These are phyloP conservation scores for Plantago lanceolata DNA, from an alignment of 305 asterid species.

Conservation along the genomic window DNA sequence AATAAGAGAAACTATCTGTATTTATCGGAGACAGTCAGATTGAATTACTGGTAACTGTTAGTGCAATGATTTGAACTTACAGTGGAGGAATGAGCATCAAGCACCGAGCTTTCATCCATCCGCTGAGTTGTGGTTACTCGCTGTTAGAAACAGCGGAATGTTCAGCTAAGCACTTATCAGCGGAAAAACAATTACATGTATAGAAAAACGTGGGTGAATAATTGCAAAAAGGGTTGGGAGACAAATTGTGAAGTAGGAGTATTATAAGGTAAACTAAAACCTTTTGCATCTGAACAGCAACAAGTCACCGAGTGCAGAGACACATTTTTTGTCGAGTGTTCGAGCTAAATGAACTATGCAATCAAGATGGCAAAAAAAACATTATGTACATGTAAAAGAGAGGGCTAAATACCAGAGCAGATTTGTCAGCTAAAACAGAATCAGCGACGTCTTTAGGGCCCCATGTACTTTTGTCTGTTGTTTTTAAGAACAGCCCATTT, in stretches of 20 bases:
- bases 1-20: conserved; percentile 15
- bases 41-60: conserved; percentile 1
- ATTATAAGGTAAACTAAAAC: too few relatives aligned
- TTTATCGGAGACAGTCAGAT: not conserved
- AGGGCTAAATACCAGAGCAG: conserved; percentile 67
- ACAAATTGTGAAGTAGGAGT: too few relatives aligned
- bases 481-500: conserved; percentile 63
- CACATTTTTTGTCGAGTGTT: too few relatives aligned
- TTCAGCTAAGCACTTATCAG: conserved; percentile 10
- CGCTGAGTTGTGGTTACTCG: conserved; percentile 81
- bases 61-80: conserved; percentile 43
- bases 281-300: too few relatives aligned
- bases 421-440: conserved; percentile 82
- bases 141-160: conserved; percentile 39
- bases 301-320: too few relatives aligned
- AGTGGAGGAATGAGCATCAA: conserved; percentile 76
- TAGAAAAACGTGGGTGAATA: too few relatives aligned
- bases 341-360: conserved; percentile 11
- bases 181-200: not conserved
- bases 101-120: conserved; percentile 75
- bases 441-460: conserved; percentile 84
- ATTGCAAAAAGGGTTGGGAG: too few relatives aligned
- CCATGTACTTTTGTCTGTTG: conserved; percentile 76
- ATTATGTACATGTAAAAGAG: not conserved
- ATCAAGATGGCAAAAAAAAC: conserved; percentile 8